Conservation (phyloP, 352 stramenopile genomes). For the Pythium pyrilobum region DNA sequence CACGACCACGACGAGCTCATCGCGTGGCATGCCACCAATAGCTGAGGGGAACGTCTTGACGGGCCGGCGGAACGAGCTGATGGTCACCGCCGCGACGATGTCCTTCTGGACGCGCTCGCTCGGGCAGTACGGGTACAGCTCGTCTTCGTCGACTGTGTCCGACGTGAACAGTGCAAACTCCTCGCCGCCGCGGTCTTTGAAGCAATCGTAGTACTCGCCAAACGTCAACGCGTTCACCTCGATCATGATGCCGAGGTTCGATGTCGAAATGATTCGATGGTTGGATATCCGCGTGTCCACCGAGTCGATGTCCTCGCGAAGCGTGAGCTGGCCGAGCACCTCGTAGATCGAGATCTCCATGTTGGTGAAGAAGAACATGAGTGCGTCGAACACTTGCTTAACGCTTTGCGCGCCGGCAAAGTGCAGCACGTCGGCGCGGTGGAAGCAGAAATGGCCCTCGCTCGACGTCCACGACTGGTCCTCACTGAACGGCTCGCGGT, state of each 20-base stretch:
- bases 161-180: constrained; percentile 26
- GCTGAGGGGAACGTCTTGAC: too few relatives aligned
- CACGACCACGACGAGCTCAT: background rate
- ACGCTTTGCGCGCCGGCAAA: constrained; percentile 38
- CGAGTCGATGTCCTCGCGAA: constrained; percentile 44
- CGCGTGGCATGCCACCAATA: too few relatives aligned
- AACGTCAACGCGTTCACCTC: constrained; percentile 19
- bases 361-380: constrained; percentile 39
- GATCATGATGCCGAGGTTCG: constrained; percentile 9
- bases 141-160: constrained; percentile 38
- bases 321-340: constrained; percentile 35
- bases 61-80: too few relatives aligned
- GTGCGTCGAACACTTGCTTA: constrained; percentile 44
- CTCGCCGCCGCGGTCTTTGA: constrained; percentile 6
- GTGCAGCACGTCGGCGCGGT: constrained; percentile 27
- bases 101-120: constrained; percentile 16
- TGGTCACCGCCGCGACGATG: constrained; percentile 16
- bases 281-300: constrained; percentile 29
- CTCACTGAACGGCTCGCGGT: background rate
- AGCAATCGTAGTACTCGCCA: constrained; percentile 27
- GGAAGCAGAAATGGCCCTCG: constrained; percentile 4
- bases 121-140: constrained; percentile 37
- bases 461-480: background rate
- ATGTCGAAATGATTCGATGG: constrained; percentile 37
- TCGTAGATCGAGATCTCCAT: constrained; percentile 60